A percentile compares a stretch with the other conserved stretches of the same genome.
Conservation (phyloP, 805 yeast species). For the Candida boleticola region DNA sequence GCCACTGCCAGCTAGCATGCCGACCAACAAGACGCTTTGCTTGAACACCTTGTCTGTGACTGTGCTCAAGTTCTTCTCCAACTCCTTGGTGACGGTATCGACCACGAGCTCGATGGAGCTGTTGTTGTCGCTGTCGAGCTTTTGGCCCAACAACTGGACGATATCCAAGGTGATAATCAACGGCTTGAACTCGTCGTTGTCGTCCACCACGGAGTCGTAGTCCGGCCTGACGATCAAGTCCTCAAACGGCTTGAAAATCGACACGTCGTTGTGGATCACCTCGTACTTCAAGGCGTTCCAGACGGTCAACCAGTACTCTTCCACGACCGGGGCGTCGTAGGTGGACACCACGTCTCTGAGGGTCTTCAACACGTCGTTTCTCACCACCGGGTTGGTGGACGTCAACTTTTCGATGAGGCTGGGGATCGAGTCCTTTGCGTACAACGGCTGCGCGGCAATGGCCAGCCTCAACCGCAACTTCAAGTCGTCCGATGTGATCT, state of each 20-base stretch:
- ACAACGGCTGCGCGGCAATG: conserved; percentile 56
- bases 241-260: conserved; percentile 25
- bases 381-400: conserved; percentile 69
- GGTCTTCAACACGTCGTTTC: conserved; percentile 70
- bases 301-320: conserved; percentile 64
- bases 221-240: conserved; percentile 24
- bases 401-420: conserved; percentile 76
- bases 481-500: conserved; percentile 71
- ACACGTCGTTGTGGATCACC: conserved; percentile 70
- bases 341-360: conserved; percentile 52
- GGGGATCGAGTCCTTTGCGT: conserved; percentile 73
- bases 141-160: conserved; percentile 37
- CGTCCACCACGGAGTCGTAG: conserved; percentile 23
- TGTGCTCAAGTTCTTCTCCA: conserved; percentile 49
- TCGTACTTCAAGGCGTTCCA: conserved; percentile 92
- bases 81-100: conserved; percentile 41
- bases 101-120: conserved; percentile 22
- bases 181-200: conserved; percentile 34
- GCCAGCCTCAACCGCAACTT: conserved; percentile 61
- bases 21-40: conserved; percentile 61
- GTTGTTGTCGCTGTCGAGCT: not conserved
- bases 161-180: conserved; percentile 37
- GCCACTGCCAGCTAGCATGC: conserved; percentile 53
- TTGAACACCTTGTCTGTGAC: conserved; percentile 53
- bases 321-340: conserved; percentile 49